Percentiles rank a stretch among this genome's conserved stretches.
phyloP scores from a whole-genome alignment of 2,329 filamentous ascomycete genomes.

The Diplocarpon rosae region DNA sequence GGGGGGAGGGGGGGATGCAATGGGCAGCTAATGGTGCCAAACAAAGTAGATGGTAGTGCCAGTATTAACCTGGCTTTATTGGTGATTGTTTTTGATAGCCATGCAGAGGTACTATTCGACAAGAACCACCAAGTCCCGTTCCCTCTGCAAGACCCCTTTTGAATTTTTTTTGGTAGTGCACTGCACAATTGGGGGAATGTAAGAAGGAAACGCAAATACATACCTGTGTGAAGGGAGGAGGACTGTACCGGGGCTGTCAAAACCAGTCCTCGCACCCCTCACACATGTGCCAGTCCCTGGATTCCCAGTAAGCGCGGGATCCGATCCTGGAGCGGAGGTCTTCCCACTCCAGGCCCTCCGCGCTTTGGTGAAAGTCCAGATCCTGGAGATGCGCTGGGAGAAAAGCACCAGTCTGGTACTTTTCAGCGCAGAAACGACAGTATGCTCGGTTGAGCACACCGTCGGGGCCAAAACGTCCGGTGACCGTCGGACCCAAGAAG shows the following conservation, averaged over 20 bases:
- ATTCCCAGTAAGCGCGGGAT: background rate
- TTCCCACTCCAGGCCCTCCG: too few relatives aligned
- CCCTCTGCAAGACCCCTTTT: background rate
- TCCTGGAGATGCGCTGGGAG: background rate
- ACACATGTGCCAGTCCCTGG: background rate
- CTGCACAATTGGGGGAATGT: background rate
- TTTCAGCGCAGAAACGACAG: background rate
- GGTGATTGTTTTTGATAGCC: conserved; percentile 1
- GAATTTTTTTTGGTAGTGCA: background rate
- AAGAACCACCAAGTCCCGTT: background rate
- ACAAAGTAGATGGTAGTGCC: background rate
- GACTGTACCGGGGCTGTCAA: background rate
- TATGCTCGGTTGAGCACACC: background rate
- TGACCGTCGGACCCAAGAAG: background rate
- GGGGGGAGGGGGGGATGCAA: background rate
- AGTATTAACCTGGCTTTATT: background rate
- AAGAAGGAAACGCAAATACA: background rate
- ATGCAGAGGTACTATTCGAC: background rate
- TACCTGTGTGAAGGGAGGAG: background rate
- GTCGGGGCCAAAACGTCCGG: background rate
- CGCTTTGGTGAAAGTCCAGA: background rate
- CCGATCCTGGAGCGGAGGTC: too few relatives aligned
- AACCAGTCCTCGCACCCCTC: background rate
- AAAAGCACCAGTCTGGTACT: background rate
- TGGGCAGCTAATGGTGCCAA: background rate